Conservation (phyloP, 2,329 filamentous ascomycete species). For the Curvularia verruculosa region DNA sequence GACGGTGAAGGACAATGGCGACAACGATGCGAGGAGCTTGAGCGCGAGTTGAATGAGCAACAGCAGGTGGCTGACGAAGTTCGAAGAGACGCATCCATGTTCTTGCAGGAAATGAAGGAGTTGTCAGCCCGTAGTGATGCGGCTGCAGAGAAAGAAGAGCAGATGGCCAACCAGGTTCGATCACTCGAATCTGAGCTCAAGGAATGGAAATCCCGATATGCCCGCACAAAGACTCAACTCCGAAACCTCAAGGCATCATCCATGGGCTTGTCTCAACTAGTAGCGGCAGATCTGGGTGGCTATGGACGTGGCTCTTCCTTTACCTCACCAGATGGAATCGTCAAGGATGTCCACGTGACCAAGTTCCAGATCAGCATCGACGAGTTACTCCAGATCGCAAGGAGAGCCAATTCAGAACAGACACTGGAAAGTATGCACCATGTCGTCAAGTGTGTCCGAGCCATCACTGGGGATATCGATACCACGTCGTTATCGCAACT, state of each 20-base stretch:
- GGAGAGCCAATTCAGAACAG: slow-evolving; percentile 72
- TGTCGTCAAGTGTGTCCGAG: slow-evolving; percentile 80
- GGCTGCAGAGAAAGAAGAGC: slow-evolving; percentile 81
- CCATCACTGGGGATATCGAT: slow-evolving; percentile 80
- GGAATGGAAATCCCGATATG: slow-evolving; percentile 90
- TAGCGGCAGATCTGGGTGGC: slow-evolving; percentile 65
- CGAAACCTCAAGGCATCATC: slow-evolving; percentile 81
- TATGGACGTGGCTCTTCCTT: slow-evolving; percentile 71
- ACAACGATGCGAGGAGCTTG: slow-evolving; percentile 51
- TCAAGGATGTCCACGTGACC: slow-evolving; percentile 91
- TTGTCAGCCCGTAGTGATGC: slow-evolving; percentile 81
- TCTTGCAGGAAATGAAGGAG: slow-evolving; percentile 85
- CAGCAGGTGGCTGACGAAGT: slow-evolving; percentile 86
- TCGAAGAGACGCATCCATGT: slow-evolving; percentile 78
- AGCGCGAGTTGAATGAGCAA: slow-evolving; percentile 74
- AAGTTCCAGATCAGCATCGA: slow-evolving; percentile 95
- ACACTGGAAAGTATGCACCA: slow-evolving; percentile 86
- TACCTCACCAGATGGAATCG: slow-evolving; percentile 72
- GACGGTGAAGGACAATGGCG: slow-evolving; percentile 42
- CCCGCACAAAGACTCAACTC: slow-evolving; percentile 84
- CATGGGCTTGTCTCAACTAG: slow-evolving; percentile 70
- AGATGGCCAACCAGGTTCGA: slow-evolving; percentile 75
- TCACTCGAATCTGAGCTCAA: slow-evolving; percentile 81
- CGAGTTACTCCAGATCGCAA: slow-evolving; percentile 80
- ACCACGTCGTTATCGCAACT: slow-evolving; percentile 56